Conservation (phyloP, 148 eudicot species). For the Euryodendron excelsum region DNA sequence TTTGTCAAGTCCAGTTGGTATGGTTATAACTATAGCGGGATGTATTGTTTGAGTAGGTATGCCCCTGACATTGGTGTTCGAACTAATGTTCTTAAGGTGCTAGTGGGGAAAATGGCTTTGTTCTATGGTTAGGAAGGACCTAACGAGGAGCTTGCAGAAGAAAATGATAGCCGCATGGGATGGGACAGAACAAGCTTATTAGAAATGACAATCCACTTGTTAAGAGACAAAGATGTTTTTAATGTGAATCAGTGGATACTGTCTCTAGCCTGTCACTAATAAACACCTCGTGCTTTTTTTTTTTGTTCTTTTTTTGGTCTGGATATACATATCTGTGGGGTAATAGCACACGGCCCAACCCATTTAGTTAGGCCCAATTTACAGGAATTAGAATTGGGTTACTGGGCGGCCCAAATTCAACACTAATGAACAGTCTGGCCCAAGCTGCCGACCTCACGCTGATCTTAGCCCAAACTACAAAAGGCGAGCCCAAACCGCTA, state of each 20-base stretch:
- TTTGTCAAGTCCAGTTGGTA: slow-evolving; percentile 17
- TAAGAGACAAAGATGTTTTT: slow-evolving; percentile 17
- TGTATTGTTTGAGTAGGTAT: slow-evolving; percentile 29
- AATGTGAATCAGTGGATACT: slow-evolving; percentile 1
- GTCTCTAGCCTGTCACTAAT: background rate
- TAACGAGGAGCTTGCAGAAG: slow-evolving; percentile 7
- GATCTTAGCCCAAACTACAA: no score
- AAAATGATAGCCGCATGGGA: background rate
- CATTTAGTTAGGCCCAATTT: no score
- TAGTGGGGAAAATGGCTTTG: slow-evolving; percentile 20
- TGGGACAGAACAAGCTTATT: background rate
- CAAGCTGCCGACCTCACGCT: no score
- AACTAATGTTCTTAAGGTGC: slow-evolving; percentile 24
- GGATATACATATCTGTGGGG: no score
- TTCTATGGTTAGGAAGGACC: slow-evolving; percentile 13
- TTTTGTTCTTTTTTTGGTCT: background rate
- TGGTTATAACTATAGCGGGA: slow-evolving; percentile 21
- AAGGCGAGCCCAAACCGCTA: no score
- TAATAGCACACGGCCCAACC: no score
- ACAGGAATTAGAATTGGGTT: no score
- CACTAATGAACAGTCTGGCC: no score
- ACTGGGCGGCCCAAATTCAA: no score
- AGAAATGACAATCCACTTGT: slow-evolving; percentile 3
- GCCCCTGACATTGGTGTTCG: slow-evolving; percentile 27
- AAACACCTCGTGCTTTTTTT: background rate